Percentiles rank a stretch among this genome's conserved stretches.
Evolutionary conservation across 2,329 filamentous ascomycete species (phyloP).

Genomic region (Fusarium palustre): DNA sequence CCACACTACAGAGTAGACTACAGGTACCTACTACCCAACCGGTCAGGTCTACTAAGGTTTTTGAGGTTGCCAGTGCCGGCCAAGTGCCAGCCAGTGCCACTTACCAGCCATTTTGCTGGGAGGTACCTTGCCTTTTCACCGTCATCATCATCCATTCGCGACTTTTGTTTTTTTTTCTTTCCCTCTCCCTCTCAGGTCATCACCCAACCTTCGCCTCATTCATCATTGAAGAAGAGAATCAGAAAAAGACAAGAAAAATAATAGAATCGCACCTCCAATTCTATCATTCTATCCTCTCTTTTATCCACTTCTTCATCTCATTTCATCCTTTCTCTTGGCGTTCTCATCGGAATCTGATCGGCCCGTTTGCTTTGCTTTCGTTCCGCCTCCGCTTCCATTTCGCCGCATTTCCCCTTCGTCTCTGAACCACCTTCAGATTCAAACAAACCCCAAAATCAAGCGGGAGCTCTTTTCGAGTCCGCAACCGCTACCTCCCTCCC

Average conservation of each 20-base stretch:
- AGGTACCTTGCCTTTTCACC: constrained; percentile 21
- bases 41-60: too few species aligned
- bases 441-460: constrained; percentile 14
- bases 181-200: constrained; percentile 6
- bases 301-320: constrained; percentile 6
- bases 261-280: constrained; percentile 29
- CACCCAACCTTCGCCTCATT: constrained; percentile 16
- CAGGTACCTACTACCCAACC: neutral
- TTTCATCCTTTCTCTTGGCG: constrained; percentile 33
- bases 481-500: constrained; percentile 37
- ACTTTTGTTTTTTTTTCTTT: constrained; percentile 14
- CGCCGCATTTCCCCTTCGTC: constrained; percentile 24
- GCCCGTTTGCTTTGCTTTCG: constrained; percentile 43
- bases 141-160: constrained; percentile 33
- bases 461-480: constrained; percentile 41
- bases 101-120: constrained; percentile 5
- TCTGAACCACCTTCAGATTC: constrained; percentile 25
- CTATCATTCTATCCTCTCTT: constrained; percentile 10
- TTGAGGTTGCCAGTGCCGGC: constrained; percentile 1
- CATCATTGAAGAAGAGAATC: constrained; percentile 17
- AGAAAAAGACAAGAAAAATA: neutral
- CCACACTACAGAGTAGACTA: neutral
- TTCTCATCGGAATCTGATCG: constrained; percentile 41
- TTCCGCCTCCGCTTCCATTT: constrained; percentile 44
- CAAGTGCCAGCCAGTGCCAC: constrained; percentile 10